Evolutionary conservation across 1,284 basidiomycete species (phyloP).

Genomic region (Tilletia caries): DNA sequence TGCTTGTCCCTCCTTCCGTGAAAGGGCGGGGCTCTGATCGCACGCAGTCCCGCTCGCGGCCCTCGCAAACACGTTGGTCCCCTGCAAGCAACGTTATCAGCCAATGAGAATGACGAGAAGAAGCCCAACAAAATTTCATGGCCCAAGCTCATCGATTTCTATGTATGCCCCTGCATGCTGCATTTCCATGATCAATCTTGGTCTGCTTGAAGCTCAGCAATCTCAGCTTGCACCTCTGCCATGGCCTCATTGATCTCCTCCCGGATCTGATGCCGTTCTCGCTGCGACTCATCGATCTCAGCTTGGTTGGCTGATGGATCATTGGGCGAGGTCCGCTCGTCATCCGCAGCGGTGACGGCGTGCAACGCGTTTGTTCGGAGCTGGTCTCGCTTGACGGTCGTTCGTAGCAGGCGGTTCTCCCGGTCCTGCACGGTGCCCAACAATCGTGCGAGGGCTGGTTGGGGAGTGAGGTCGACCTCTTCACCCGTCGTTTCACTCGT

Average conservation of each 20-base stretch:
- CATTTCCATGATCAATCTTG: too few relatives aligned
- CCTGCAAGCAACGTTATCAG: too few relatives aligned
- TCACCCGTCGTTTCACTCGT: too few relatives aligned
- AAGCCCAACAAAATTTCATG: too few relatives aligned
- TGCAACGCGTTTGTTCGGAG: neutral
- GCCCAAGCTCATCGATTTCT: too few relatives aligned
- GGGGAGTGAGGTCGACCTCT: neutral
- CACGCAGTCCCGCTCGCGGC: too few relatives aligned
- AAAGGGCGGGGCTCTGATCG: too few relatives aligned
- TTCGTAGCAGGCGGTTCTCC: conserved; percentile 11
- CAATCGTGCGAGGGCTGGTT: neutral
- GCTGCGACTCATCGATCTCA: neutral
- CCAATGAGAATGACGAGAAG: too few relatives aligned
- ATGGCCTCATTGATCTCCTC: conserved; percentile 9
- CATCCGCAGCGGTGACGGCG: neutral
- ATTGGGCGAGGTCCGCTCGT: neutral
- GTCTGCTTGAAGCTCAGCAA: neutral
- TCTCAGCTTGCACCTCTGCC: conserved; percentile 6
- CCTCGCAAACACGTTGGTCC: too few relatives aligned
- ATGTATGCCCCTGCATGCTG: too few relatives aligned
- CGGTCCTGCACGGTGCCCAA: neutral
- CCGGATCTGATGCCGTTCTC: neutral
- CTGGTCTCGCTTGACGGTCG: neutral
- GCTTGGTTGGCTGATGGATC: neutral
- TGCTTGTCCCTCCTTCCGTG: too few relatives aligned